Evolutionary conservation across 148 eudicot genomes (phyloP).

Genomic region (Euryodendron excelsum): DNA sequence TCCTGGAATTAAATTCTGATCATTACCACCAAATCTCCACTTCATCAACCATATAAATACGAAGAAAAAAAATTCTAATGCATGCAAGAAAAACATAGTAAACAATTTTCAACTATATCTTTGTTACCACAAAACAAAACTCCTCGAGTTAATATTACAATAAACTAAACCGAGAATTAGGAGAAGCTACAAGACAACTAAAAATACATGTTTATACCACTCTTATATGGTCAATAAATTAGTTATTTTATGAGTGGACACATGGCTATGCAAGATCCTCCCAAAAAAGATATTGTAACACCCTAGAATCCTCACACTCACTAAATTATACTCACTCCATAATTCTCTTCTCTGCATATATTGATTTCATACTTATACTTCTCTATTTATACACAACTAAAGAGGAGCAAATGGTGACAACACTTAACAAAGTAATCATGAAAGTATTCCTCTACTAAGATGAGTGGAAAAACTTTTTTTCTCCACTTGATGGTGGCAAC

Average conservation of each 20-base stretch:
- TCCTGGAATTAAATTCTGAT: not conserved
- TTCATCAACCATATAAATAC: not conserved
- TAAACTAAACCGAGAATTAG: not conserved
- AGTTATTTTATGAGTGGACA: not conserved
- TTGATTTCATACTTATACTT: too few species aligned
- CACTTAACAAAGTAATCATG: too few species aligned
- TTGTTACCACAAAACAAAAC: not conserved
- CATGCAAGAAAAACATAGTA: too few species aligned
- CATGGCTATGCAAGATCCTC: not conserved
- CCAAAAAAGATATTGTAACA: too few species aligned
- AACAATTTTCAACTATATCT: not conserved
- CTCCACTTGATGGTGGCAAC: too few species aligned
- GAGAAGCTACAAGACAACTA: not conserved
- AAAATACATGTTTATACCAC: not conserved
- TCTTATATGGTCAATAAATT: not conserved
- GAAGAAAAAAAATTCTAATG: not conserved
- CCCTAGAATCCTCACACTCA: too few species aligned
- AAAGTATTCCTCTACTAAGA: too few species aligned
- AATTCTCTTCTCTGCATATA: too few species aligned
- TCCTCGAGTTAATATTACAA: not conserved
- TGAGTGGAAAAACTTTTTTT: too few species aligned
- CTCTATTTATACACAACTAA: too few species aligned
- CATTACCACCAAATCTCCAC: not conserved
- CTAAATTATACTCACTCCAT: too few species aligned
- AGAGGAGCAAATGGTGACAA: too few species aligned